Base-by-base conservation (phyloP, 176 grass and related monocot genomes). In the Phyllostachys edulis region DNA sequence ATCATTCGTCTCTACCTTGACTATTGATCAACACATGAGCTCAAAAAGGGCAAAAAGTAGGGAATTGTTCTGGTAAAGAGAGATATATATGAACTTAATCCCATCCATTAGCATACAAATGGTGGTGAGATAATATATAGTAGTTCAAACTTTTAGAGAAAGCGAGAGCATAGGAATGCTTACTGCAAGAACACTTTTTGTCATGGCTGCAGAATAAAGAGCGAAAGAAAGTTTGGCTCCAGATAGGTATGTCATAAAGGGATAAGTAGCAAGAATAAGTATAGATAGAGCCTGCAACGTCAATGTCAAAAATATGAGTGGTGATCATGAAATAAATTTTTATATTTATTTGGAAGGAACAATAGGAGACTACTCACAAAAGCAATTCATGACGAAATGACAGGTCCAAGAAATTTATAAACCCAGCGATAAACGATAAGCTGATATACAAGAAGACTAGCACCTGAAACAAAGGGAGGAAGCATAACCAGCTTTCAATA, bases 371-470 rank as follows among this genome's bases (percentile, higher is more conserved):
- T 54, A 63, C 82, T 89, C 87, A 94, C 89, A 16, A 89, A 82
- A 70, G 89, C 84, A 55, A 90, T 59, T 37, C 87, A 84, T 24
- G 78, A 21, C 52, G 87, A 85, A 76, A 37, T 78, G 38, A 94
- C 55, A 36, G 92, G 87, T 27, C 92, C 87, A 6, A 79, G 46
- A 29, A 84, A 3, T 83, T 87, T 94, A 63, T 82, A 77, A 18
- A 91, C 55, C 79, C 68, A 55, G 36, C 68, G 87, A 85, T 92
- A 94, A 62, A 92, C 14, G 65, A 91, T 13, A 65, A 94, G 60
- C 50, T 94, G 92, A 82, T 85, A 94, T 46, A 88, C 60, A 77
- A 94, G 84, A 85, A 92, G 84, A 80, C 88, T 83, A 72, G 79
- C 69, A 70, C 92, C 95, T 94, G 56, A 49, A 80, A 66, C 55